Percentiles rank a stretch among this genome's conserved stretches.
phyloP scores from a whole-genome alignment of 768 basidiomycete genomes.

The Auriscalpium microsporum region DNA sequence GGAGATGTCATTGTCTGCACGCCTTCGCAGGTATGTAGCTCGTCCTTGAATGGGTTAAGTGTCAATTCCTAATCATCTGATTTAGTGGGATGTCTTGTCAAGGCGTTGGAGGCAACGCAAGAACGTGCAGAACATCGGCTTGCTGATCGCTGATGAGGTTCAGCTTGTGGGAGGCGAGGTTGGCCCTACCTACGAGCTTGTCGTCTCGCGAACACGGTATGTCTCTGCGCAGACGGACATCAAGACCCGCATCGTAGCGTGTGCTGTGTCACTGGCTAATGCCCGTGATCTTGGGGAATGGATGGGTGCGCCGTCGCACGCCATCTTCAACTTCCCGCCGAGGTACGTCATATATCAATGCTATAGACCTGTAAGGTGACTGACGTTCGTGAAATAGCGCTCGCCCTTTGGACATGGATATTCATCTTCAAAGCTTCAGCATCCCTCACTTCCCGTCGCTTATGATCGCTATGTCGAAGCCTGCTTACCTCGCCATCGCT shows the following conservation, averaged over 20 bases:
- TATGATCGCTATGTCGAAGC: conserved; percentile 99
- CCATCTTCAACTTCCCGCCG: conserved; percentile 96
- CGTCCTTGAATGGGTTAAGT: not conserved
- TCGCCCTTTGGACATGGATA: conserved; percentile 95
- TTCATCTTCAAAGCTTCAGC: conserved; percentile 91
- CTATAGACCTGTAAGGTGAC: not conserved
- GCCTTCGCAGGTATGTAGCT: conserved; percentile 65
- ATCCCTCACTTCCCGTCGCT: conserved; percentile 98
- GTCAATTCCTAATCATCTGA: not conserved
- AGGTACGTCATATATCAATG: conserved; percentile 37
- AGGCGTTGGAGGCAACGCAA: conserved; percentile 95
- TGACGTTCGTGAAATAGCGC: conserved; percentile 46
- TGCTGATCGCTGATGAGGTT: conserved; percentile 92
- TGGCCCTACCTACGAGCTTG: conserved; percentile 93
- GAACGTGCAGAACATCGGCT: conserved; percentile 88
- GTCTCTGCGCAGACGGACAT: conserved; percentile 89
- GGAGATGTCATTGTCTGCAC: conserved; percentile 93
- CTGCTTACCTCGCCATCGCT: conserved; percentile 85
- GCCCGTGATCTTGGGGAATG: conserved; percentile 95
- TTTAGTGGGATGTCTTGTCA: conserved; percentile 90
- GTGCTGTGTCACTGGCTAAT: conserved; percentile 91
- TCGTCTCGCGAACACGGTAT: conserved; percentile 94
- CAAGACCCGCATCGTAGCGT: conserved; percentile 91
- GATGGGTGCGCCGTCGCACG: conserved; percentile 91
- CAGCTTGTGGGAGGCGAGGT: conserved; percentile 93